phyloP scores from a whole-genome alignment of 768 basidiomycete species.

The Mycena olivaceomarginata region DNA sequence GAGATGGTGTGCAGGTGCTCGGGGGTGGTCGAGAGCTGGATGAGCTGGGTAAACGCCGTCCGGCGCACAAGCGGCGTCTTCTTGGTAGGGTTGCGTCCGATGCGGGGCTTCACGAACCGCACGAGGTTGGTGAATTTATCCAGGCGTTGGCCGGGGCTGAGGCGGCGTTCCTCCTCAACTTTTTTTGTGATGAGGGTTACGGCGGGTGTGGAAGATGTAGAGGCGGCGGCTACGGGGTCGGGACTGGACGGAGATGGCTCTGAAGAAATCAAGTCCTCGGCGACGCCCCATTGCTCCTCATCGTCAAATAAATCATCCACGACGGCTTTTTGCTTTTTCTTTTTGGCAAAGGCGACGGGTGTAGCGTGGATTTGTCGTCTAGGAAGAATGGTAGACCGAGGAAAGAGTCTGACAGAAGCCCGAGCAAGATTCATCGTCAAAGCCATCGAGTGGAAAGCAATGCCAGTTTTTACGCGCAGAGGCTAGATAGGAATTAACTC shows the following conservation, averaged over 20 bases:
- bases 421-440: constrained; percentile 23
- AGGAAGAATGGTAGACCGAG: not conserved
- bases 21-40: constrained; percentile 37
- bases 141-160: constrained; percentile 18
- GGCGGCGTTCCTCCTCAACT: not conserved
- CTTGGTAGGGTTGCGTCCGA: constrained; percentile 37
- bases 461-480: too few relatives aligned
- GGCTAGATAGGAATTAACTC: not conserved
- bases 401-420: constrained; percentile 1
- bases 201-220: not conserved
- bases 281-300: constrained; percentile 26
- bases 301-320: constrained; percentile 26
- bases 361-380: constrained; percentile 29
- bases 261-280: constrained; percentile 38
- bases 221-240: constrained; percentile 18
- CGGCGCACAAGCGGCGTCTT: constrained; percentile 37
- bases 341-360: constrained; percentile 25
- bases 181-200: not conserved
- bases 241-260: constrained; percentile 1
- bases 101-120: constrained; percentile 35
- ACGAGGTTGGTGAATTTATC: constrained; percentile 30
- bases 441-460: not conserved
- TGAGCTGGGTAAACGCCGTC: constrained; percentile 36
- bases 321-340: constrained; percentile 3
- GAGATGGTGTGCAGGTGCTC: constrained; percentile 35